Evolutionary conservation across 2,329 filamentous ascomycete species (phyloP), one percentile per base, ranked within the genome.

Genomic region (Paracoccidioides lutzii): DNA sequence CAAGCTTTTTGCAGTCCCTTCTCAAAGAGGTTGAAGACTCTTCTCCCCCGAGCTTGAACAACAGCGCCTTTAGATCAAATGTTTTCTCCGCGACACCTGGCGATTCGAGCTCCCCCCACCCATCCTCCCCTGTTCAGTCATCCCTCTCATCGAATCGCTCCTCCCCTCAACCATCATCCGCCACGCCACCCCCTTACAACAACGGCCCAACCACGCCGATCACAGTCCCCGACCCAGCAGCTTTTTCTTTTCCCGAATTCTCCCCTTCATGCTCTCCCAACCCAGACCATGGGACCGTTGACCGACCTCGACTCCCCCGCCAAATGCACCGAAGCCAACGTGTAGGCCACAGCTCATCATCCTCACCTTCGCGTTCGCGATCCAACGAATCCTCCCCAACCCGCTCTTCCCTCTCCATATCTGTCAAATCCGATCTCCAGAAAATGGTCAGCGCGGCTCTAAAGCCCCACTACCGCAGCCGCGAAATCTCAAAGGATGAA

Each of bases 351-450:
- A 54, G 59, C 73, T 53, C 75, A 76, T 42, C 72, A 72, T 45
- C 72, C 72, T 57, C 68, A 70, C 73, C 57, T 65, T 74, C 67
- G 60, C 71, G 70, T 59, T 67, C 71, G 15, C 76, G 79, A 33
- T 81, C 81, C 5, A 63, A 78, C 46, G 84, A 90, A 46, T 76
- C 77, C 1, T 90, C 87, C n/a, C 86, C 87, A 6, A 79, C 78
- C 2, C 81, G 85, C 38, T 67, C 76, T 6, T 73, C 73, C 5
- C 80, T 95, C 64, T 86, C 90, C 0, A 82, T 89, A 30, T 84
- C 88, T 60, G 86, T 88, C 60, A 98, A 98, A 70, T 84, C 88
- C 62, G 89, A 84, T 65, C 86, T 98, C 60, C 91, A 90, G 67
- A 84, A 84, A 62, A 89, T 97, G 72, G 93, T 97, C 62, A 87